Evolutionary conservation across 2,329 filamentous ascomycete species (phyloP).

Genomic region (Fusarium nelsonii): DNA sequence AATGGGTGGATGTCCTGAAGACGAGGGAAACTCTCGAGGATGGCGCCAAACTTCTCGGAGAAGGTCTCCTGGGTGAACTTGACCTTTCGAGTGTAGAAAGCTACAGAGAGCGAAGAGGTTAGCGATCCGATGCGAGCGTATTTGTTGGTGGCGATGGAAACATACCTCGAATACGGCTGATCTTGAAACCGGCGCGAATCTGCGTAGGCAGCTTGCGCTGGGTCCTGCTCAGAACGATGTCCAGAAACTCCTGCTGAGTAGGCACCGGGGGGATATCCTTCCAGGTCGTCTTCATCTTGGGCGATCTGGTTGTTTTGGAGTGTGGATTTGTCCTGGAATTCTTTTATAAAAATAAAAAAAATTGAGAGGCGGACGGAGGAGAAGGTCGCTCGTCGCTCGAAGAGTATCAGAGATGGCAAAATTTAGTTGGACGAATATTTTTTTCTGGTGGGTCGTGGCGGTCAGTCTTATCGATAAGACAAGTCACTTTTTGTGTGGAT

Average conservation of each 20-base stretch:
- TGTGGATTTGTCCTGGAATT: constrained; percentile 18
- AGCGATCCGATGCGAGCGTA: constrained; percentile 16
- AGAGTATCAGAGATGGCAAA: constrained; percentile 42
- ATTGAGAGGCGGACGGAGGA: constrained; percentile 24
- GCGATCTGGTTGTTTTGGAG: constrained; percentile 48
- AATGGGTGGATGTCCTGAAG: constrained; percentile 96
- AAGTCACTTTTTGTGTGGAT: constrained; percentile 40
- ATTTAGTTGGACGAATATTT: constrained; percentile 51
- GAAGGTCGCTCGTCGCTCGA: constrained; percentile 38
- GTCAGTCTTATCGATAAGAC: constrained; percentile 35
- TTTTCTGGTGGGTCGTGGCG: constrained; percentile 50
- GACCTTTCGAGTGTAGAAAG: constrained; percentile 97
- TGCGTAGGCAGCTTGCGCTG: constrained; percentile 94
- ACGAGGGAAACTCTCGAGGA: constrained; percentile 92
- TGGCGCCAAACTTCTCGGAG: constrained; percentile 89
- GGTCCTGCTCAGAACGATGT: constrained; percentile 94
- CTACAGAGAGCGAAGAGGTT: constrained; percentile 55
- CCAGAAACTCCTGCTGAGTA: constrained; percentile 93
- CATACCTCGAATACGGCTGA: constrained; percentile 83
- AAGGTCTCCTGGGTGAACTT: constrained; percentile 99
- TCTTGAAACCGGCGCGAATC: constrained; percentile 94
- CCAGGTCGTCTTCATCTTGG: constrained; percentile 73
- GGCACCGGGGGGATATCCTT: constrained; percentile 89
- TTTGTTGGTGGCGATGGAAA: constrained; percentile 1
- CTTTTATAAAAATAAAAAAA: constrained; percentile 6